Conservation (phyloP, 306 rosid species). For the Parietaria judaica region DNA sequence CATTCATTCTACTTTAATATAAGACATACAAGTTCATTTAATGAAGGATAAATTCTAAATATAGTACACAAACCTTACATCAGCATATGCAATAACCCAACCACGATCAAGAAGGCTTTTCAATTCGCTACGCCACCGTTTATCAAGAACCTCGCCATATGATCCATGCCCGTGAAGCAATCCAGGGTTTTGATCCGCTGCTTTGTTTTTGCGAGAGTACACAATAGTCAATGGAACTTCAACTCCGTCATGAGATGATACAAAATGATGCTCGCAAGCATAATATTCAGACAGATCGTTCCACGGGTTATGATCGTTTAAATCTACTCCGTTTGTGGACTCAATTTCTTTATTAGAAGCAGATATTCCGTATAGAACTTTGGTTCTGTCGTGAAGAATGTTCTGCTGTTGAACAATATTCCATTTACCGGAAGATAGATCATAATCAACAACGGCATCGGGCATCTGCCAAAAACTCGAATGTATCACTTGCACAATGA, state of each 20-base stretch:
- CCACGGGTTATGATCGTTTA: conserved; percentile 62
- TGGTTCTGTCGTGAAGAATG: conserved; percentile 77
- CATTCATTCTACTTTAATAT: background rate
- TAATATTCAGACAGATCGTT: conserved; percentile 79
- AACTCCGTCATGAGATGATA: conserved; percentile 63
- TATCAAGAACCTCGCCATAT: conserved; percentile 83
- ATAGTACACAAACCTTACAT: conserved; percentile 61
- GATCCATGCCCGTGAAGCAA: conserved; percentile 89
- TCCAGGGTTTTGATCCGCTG: conserved; percentile 58
- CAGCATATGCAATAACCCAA: conserved; percentile 87
- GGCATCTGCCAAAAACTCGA: conserved; percentile 64
- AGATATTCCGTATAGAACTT: conserved; percentile 61
- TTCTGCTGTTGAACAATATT: conserved; percentile 91
- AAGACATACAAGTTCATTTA: background rate
- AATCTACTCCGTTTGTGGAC: conserved; percentile 27
- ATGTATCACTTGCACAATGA: background rate
- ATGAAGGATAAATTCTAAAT: conserved; percentile 8
- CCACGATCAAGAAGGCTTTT: conserved; percentile 97
- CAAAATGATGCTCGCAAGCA: conserved; percentile 63
- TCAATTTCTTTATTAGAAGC: conserved; percentile 25
- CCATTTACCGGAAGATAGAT: conserved; percentile 70
- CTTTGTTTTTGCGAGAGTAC: conserved; percentile 48
- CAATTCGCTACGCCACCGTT: conserved; percentile 75
- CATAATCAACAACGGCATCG: conserved; percentile 92
- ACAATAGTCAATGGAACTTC: conserved; percentile 71